These are phyloP conservation scores for Eucalyptus viminalis DNA, from an alignment of 345 rosid genomes.

Conservation along the genomic window DNA sequence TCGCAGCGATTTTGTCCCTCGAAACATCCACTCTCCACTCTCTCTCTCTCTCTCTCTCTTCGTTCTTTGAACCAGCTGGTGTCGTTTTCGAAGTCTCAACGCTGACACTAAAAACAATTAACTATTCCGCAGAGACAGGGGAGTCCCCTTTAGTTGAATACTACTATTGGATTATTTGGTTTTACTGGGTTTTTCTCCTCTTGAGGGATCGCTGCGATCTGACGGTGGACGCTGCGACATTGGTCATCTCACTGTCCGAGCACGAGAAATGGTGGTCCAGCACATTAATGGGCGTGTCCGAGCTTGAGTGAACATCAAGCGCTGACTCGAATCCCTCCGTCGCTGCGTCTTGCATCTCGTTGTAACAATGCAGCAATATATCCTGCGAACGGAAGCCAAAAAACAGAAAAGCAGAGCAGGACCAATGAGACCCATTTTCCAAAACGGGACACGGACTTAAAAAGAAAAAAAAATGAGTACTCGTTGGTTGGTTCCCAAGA, in stretches of 20 bases:
- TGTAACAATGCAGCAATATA: conserved; percentile 29
- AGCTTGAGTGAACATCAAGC: conserved; percentile 20
- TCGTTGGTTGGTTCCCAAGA: neutral
- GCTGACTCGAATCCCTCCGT: conserved; percentile 19
- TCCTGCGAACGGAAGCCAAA: conserved; percentile 17
- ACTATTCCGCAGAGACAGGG: neutral
- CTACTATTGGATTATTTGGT: neutral
- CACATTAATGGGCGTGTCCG: conserved; percentile 38
- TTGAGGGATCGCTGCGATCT: neutral
- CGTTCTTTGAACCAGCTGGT: conserved; percentile 6
- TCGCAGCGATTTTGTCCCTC: conserved; percentile 2
- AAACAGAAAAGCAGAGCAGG: neutral
- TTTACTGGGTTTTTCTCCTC: neutral
- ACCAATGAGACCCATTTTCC: neutral
- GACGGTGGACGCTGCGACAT: neutral
- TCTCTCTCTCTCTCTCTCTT: neutral
- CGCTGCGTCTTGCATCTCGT: conserved; percentile 20
- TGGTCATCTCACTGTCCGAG: conserved; percentile 29
- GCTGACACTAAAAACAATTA: conserved; percentile 11
- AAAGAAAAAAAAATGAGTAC: neutral
- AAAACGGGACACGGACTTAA: neutral
- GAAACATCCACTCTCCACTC: neutral
- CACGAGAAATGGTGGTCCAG: conserved; percentile 41
- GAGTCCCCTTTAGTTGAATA: neutral
- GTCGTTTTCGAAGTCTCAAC: conserved; percentile 18